Conservation (phyloP, 441 rosid species). For the Syzygium syzygioides region DNA sequence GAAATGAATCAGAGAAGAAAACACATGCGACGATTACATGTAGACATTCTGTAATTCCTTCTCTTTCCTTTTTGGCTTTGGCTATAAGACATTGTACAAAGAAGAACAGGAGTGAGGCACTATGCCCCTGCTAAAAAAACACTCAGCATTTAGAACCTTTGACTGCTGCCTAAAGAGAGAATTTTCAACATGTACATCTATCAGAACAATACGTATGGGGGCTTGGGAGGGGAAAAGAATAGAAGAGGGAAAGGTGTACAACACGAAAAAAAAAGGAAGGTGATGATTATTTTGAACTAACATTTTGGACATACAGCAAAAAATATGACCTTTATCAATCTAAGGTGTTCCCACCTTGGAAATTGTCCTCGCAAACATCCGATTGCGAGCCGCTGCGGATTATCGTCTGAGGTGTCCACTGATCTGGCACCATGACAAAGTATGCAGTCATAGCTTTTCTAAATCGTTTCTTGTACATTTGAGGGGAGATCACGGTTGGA, state of each 20-base stretch:
- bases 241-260: neutral
- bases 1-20: neutral
- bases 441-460: slow-evolving; percentile 16
- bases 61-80: neutral
- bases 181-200: neutral
- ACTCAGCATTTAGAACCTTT: neutral
- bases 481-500: slow-evolving; percentile 13
- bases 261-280: neutral
- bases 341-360: neutral
- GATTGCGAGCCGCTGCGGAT: neutral
- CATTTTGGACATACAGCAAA: neutral
- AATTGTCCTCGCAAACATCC: neutral
- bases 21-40: neutral
- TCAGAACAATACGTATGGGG: neutral
- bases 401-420: slow-evolving; percentile 4
- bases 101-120: neutral
- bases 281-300: neutral
- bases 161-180: neutral
- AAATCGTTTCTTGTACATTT: slow-evolving; percentile 13
- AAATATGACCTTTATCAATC: neutral
- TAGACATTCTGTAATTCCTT: neutral
- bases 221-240: neutral
- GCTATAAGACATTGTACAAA: neutral
- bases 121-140: neutral
- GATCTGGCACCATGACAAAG: slow-evolving; percentile 17